Evolutionary conservation across 169 alveolate genomes (phyloP), one percentile per base, ranked within the genome.

Genomic region (Toxoplasma gondii): DNA sequence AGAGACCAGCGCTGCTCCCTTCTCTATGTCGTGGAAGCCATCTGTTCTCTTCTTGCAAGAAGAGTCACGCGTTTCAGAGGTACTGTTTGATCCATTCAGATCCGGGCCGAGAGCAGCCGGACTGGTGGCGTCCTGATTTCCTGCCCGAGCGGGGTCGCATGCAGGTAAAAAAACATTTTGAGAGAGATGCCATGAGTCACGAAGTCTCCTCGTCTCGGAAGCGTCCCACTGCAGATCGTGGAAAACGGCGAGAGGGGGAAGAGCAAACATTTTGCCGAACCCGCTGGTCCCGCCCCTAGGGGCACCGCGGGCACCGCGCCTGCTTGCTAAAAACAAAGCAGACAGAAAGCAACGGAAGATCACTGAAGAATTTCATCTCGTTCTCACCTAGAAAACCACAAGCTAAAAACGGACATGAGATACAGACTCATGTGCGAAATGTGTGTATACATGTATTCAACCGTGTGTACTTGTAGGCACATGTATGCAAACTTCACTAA

Each of bases 171-270:
- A 49, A 4, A 49, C 58, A 49, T 49, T 27, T 64, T 16, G n/a
- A 19, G 74, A 31, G 74, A 4, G 74, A 16, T 27, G 1, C 31
- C 29, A 16, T 4, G 74, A 4, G 5, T 27, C 74, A 31, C 74
- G n/a, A 19, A 64, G 74, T 27, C n/a, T 27, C n/a, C 31, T 64
- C 31, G 22, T 31, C 9, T 64, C 74, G 4, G 24, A 16, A 1
- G 74, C 74, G 74, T 27, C n/a, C 86, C 86, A 78, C 86, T 78
- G 86, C 49, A 78, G 86, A 31, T 78, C 86, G 45, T 78, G 43
- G 45, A 78, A n/a, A n/a, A 78, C 43, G 39, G 86, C 86, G 74
- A 64, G 74, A 19, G 74, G 74, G 5, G 74, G n/a, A 64, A 64
- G 24, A 27, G 74, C 4, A 31, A 64, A 64, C 1, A 31, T 31